Percentiles rank a stretch among this genome's conserved stretches.
Conservation (phyloP, 108 stramenopile species). For the Discostella pseudostelligera region DNA sequence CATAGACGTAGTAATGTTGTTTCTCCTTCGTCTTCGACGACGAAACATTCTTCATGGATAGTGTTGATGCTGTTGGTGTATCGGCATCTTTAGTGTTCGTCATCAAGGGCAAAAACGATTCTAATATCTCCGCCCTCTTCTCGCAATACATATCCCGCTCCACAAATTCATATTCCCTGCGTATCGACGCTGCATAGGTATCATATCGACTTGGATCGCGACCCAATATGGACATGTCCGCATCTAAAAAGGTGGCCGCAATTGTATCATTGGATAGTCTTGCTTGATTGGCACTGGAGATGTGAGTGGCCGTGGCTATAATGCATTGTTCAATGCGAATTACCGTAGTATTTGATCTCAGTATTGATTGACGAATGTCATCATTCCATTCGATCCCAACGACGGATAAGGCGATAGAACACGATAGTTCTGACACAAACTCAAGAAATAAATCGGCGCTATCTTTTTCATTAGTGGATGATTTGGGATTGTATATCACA, state of each 20-base stretch:
- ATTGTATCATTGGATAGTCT: slow-evolving; percentile 17
- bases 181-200: slow-evolving; percentile 68
- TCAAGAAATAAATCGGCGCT: slow-evolving; percentile 67
- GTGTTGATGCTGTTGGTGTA: background rate
- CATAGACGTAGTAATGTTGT: slow-evolving; percentile 40
- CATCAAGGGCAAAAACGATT: slow-evolving; percentile 48
- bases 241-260: slow-evolving; percentile 66
- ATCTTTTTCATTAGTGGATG: slow-evolving; percentile 71
- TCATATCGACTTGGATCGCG: slow-evolving; percentile 52
- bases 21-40: slow-evolving; percentile 30
- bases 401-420: background rate
- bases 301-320: slow-evolving; percentile 44
- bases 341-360: slow-evolving; percentile 4
- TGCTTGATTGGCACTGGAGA: slow-evolving; percentile 19
- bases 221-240: slow-evolving; percentile 83
- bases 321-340: slow-evolving; percentile 47
- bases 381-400: background rate
- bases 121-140: slow-evolving; percentile 69
- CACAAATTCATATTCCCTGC: slow-evolving; percentile 71
- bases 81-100: background rate
- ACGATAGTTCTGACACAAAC: slow-evolving; percentile 44
- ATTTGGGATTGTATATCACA: slow-evolving; percentile 76
- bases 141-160: slow-evolving; percentile 59
- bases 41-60: background rate
- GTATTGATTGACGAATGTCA: slow-evolving; percentile 1